These are phyloP conservation scores for Calonectria honghensis DNA, from an alignment of 2,329 filamentous ascomycete species.

Conservation along the genomic window DNA sequence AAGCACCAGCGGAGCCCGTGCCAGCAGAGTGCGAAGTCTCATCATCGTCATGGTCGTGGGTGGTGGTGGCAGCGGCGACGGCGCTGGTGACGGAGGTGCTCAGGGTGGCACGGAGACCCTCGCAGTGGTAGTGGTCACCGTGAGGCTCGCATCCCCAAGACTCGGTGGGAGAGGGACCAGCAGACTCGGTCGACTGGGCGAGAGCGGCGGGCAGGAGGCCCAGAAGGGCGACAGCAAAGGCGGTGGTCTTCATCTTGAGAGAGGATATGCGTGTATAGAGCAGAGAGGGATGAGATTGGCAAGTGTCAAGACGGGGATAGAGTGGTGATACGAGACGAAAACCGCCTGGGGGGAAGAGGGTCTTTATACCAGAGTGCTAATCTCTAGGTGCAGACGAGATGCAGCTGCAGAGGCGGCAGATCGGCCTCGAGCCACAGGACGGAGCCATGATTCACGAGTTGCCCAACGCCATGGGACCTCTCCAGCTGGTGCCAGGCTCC, in stretches of 20 bases:
- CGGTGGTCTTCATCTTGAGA: slow-evolving; percentile 51
- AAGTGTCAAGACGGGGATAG: slow-evolving; percentile 24
- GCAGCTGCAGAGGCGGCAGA: slow-evolving; percentile 24
- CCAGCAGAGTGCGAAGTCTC: slow-evolving; percentile 39
- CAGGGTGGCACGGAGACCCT: slow-evolving; percentile 47
- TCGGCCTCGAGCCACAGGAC: slow-evolving; percentile 2
- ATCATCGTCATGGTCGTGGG: slow-evolving; percentile 43
- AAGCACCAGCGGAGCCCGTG: slow-evolving; percentile 40
- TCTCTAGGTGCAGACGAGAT: neutral
- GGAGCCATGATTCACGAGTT: slow-evolving; percentile 23
- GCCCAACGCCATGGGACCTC: neutral
- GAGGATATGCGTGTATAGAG: neutral
- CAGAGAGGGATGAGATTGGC: neutral
- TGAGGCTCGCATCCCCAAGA: slow-evolving; percentile 45
- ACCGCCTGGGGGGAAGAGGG: slow-evolving; percentile 1
- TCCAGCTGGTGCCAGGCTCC: neutral
- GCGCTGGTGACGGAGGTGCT: slow-evolving; percentile 28
- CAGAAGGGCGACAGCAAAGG: slow-evolving; percentile 50
- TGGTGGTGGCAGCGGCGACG: slow-evolving; percentile 37
- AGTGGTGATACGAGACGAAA: slow-evolving; percentile 40
- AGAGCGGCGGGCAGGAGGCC: slow-evolving; percentile 49
- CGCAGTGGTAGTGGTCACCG: slow-evolving; percentile 49
- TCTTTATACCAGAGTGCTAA: slow-evolving; percentile 32
- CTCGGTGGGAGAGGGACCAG: slow-evolving; percentile 50
- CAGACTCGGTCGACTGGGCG: slow-evolving; percentile 40